A percentile compares a stretch with the other conserved stretches of the same genome.
Evolutionary conservation across 23 red algal genomes (phyloP).

Genomic region (Gracilariopsis chorda): DNA sequence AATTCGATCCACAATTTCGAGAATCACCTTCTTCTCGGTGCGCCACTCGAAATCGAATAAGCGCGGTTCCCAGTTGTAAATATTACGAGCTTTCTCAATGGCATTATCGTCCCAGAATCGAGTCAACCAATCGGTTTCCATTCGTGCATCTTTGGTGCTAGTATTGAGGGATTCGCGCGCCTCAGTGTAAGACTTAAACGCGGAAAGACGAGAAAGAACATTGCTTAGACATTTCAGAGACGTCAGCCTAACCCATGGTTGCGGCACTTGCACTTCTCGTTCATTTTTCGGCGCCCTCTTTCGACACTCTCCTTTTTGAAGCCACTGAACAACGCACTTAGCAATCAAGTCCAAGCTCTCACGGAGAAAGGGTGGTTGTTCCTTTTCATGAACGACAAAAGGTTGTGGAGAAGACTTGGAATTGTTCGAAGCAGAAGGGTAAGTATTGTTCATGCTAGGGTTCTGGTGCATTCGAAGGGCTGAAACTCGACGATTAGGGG

Average conservation of each 20-base stretch:
- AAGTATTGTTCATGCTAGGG: too few relatives aligned
- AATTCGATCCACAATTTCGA: background rate
- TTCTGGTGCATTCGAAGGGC: too few relatives aligned
- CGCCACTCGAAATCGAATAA: background rate
- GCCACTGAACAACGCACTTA: background rate
- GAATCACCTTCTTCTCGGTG: background rate
- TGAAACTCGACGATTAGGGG: too few relatives aligned
- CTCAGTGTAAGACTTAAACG: background rate
- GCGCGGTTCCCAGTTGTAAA: background rate
- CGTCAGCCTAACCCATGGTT: background rate
- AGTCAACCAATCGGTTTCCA: conserved; percentile 3
- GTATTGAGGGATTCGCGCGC: background rate
- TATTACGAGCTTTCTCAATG: background rate
- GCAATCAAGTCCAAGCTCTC: background rate
- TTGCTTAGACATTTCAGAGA: background rate
- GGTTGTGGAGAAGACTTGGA: too few relatives aligned
- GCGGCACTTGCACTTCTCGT: background rate
- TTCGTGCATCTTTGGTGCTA: background rate
- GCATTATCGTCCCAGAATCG: background rate
- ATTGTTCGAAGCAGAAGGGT: too few relatives aligned
- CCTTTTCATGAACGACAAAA: too few relatives aligned
- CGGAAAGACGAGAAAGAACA: background rate
- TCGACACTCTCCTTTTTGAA: background rate
- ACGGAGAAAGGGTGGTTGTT: too few relatives aligned
- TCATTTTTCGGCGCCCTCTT: background rate